A percentile compares a stretch with the other conserved stretches of the same genome.
Evolutionary conservation across 495 filamentous ascomycete genomes (phyloP).

Genomic region (Trichoderma erinaceum): DNA sequence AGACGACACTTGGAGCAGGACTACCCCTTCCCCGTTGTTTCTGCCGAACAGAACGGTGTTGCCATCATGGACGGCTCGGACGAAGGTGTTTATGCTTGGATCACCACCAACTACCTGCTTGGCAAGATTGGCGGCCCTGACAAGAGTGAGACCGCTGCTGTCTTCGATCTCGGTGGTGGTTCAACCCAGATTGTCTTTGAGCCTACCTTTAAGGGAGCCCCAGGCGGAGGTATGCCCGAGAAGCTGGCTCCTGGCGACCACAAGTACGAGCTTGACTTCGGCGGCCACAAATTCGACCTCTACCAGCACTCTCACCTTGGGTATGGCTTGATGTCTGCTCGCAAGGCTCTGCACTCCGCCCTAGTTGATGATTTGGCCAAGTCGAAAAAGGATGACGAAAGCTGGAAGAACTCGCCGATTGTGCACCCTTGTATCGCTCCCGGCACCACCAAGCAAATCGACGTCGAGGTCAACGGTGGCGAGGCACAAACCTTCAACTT

Average conservation of each 20-base stretch:
- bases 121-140: slow-evolving; percentile 95
- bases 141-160: slow-evolving; percentile 79
- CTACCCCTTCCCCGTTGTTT: slow-evolving; percentile 92
- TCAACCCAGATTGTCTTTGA: slow-evolving; percentile 98
- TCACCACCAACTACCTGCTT: slow-evolving; percentile 95
- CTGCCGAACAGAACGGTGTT: slow-evolving; percentile 75
- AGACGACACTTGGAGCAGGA: slow-evolving; percentile 73
- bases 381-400: slow-evolving; percentile 35
- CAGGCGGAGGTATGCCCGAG: slow-evolving; percentile 78
- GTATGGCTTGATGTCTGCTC: slow-evolving; percentile 93
- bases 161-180: slow-evolving; percentile 94
- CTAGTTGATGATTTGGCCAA: slow-evolving; percentile 58
- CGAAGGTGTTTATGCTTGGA: slow-evolving; percentile 98
- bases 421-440: slow-evolving; percentile 84
- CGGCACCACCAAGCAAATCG: slow-evolving; percentile 63
- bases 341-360: slow-evolving; percentile 70
- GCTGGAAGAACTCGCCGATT: slow-evolving; percentile 60
- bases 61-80: slow-evolving; percentile 94
- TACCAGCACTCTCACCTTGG: slow-evolving; percentile 98
- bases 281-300: slow-evolving; percentile 83
- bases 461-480: slow-evolving; percentile 62
- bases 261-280: slow-evolving; percentile 89
- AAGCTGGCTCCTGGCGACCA: slow-evolving; percentile 84
- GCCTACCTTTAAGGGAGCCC: slow-evolving; percentile 74
- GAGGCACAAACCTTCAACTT: slow-evolving; percentile 65